Conservation (phyloP, 768 basidiomycete species). For the Hericium rajendrae region DNA sequence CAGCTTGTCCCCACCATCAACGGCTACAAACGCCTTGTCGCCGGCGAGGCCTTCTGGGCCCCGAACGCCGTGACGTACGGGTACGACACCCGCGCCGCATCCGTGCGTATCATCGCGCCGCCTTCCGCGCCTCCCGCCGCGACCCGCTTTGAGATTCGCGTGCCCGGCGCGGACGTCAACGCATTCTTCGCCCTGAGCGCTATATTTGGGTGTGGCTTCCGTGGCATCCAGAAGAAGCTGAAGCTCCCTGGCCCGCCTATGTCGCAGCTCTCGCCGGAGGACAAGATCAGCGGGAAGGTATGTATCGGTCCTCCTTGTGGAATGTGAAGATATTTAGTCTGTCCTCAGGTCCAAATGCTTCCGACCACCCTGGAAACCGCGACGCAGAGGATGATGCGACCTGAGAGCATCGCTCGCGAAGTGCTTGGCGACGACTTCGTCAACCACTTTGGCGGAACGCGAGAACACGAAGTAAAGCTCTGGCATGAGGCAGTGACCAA, state of each 20-base stretch:
- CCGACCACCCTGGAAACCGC: slow-evolving; percentile 75
- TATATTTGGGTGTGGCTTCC: slow-evolving; percentile 77
- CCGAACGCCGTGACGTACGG: slow-evolving; percentile 91
- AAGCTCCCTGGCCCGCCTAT: slow-evolving; percentile 65
- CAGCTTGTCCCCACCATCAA: slow-evolving; percentile 87
- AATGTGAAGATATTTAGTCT: slow-evolving; percentile 9
- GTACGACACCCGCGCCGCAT: slow-evolving; percentile 90
- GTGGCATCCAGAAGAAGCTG: slow-evolving; percentile 78
- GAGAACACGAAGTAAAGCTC: slow-evolving; percentile 78
- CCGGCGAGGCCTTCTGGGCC: slow-evolving; percentile 91
- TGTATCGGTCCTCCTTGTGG: background rate
- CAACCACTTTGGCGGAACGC: slow-evolving; percentile 92
- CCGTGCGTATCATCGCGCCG: slow-evolving; percentile 86
- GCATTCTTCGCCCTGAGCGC: slow-evolving; percentile 84
- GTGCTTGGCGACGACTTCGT: slow-evolving; percentile 86
- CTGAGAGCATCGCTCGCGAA: slow-evolving; percentile 76
- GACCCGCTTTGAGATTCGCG: slow-evolving; percentile 86
- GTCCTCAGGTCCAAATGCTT: slow-evolving; percentile 56
- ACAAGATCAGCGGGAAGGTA: slow-evolving; percentile 48
- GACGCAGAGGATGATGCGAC: slow-evolving; percentile 68
- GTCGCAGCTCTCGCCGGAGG: slow-evolving; percentile 42
- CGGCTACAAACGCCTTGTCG: slow-evolving; percentile 93
- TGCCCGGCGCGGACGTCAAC: slow-evolving; percentile 97
- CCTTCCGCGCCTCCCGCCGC: slow-evolving; percentile 75
- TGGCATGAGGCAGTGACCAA: slow-evolving; percentile 89